Evolutionary conservation across 768 basidiomycete genomes (phyloP), one percentile per base, ranked within the genome.

Genomic region (Russula griseocarnosa): DNA sequence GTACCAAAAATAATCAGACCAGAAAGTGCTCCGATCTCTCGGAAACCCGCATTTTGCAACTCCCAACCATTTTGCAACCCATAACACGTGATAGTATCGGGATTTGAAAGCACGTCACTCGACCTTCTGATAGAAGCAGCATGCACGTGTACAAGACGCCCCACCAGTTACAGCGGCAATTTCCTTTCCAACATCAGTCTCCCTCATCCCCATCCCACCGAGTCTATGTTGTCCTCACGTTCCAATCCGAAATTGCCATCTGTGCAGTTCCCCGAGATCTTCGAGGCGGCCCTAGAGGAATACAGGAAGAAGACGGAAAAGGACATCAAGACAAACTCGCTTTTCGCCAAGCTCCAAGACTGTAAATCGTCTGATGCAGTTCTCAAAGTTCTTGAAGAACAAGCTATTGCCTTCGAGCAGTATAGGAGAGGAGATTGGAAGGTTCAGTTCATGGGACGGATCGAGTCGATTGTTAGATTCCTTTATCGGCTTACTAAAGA

Each of bases 341-440:
- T 60, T 20, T 7, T 26, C 5, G 22, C 20, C 30, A 36, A 22
- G 1, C 14, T 53, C 2, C 11, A 22, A 42, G 20, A 3, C 6
- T 60, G 59, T 7, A 7, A 60, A 10, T 60, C 58, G 13, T 14
- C 50, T 16, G 40, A 60, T 4, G n/a, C 26, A 2, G 51, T 53
- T 3, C 36, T 60, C 16, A n/a, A 2, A 3, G 8, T 52, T 6
- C 42, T 60, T 14, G 8, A 22, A 28, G 40, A 49, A 8, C 40
- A 40, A 8, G 28, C 50, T 24, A 20, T 24, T 28, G 38, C 36
- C 9, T 52, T 52, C 20, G 20, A 51, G 0, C 24, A 60, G 50
- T 58, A 24, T 49, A 32, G 46, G 46, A 49, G 36, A 10, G 46
- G 57, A 10, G 34, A 58, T 32, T 26, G 46, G 47, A 58, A 36